A percentile compares a stretch with the other conserved stretches of the same genome.
phyloP scores from a whole-genome alignment of 805 yeast species.

The Ogataea sp. region DNA sequence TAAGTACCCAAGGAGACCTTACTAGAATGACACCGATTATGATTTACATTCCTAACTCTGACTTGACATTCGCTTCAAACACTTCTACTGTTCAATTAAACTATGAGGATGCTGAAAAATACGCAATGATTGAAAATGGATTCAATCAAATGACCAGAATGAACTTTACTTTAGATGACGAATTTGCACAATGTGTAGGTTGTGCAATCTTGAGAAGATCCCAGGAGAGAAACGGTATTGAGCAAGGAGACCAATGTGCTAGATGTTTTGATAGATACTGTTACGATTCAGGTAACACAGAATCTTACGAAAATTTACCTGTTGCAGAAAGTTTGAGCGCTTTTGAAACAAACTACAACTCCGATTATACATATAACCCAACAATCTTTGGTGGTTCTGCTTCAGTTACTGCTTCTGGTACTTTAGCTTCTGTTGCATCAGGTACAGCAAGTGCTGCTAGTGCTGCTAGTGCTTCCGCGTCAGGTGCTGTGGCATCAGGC shows the following conservation, averaged over 20 bases:
- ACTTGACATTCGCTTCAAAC: conserved; percentile 52
- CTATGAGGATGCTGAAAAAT: conserved; percentile 44
- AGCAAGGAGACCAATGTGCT: conserved; percentile 55
- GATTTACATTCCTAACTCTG: conserved; percentile 65
- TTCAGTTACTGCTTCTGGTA: not conserved
- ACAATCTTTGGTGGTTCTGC: not conserved
- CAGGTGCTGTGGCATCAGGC: not conserved
- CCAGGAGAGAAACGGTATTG: conserved; percentile 51
- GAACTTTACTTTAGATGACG: conserved; percentile 49
- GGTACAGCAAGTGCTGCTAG: not conserved
- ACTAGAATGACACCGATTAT: conserved; percentile 54
- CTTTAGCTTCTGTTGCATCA: not conserved
- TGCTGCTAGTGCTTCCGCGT: not conserved
- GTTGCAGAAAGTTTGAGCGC: not conserved
- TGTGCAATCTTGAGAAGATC: conserved; percentile 77
- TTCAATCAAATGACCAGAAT: conserved; percentile 55
- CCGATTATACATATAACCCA: not conserved
- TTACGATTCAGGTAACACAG: too few relatives aligned
- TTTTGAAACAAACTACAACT: too few relatives aligned
- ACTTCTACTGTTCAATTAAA: conserved; percentile 51
- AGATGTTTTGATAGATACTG: conserved; percentile 65
- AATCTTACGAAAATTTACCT: too few relatives aligned
- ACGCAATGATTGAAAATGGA: conserved; percentile 60
- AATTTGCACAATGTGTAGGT: conserved; percentile 68
- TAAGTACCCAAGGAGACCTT: conserved; percentile 26